These are phyloP conservation scores for Achaetomium macrosporum DNA, from an alignment of 2,329 filamentous ascomycete genomes.

Conservation along the genomic window DNA sequence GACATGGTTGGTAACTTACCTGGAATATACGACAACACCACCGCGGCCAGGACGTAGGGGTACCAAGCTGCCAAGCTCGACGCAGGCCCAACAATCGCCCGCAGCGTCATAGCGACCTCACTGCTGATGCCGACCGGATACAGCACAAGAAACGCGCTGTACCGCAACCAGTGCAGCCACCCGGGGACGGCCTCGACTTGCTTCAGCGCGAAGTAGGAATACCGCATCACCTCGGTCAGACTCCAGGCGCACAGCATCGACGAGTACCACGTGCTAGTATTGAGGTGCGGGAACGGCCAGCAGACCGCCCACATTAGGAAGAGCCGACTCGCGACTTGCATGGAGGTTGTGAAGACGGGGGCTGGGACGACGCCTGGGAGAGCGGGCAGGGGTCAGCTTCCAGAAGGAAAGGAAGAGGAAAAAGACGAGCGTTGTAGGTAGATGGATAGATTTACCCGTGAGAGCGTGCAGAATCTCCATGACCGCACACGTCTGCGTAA, in stretches of 20 bases:
- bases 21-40: constrained; percentile 73
- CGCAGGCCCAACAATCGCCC: constrained; percentile 55
- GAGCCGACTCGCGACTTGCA: constrained; percentile 85
- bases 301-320: constrained; percentile 86
- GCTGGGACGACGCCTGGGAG: constrained; percentile 62
- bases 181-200: constrained; percentile 55
- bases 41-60: constrained; percentile 55
- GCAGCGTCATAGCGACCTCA: constrained; percentile 76
- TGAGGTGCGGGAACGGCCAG: constrained; percentile 63
- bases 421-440: neutral
- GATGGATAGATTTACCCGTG: constrained; percentile 49
- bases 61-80: constrained; percentile 40
- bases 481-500: constrained; percentile 76
- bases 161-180: constrained; percentile 72
- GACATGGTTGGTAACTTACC: constrained; percentile 47
- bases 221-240: constrained; percentile 86
- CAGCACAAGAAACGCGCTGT: constrained; percentile 88
- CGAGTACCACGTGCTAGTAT: constrained; percentile 58
- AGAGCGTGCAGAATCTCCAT: constrained; percentile 81
- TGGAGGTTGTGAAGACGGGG: constrained; percentile 74
- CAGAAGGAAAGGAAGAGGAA: neutral
- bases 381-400: neutral
- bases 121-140: constrained; percentile 89
- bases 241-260: constrained; percentile 84
- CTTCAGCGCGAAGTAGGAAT: constrained; percentile 80